Conservation (phyloP, 2,329 filamentous ascomycete species). For the Torrubiellomyces zombiae region DNA sequence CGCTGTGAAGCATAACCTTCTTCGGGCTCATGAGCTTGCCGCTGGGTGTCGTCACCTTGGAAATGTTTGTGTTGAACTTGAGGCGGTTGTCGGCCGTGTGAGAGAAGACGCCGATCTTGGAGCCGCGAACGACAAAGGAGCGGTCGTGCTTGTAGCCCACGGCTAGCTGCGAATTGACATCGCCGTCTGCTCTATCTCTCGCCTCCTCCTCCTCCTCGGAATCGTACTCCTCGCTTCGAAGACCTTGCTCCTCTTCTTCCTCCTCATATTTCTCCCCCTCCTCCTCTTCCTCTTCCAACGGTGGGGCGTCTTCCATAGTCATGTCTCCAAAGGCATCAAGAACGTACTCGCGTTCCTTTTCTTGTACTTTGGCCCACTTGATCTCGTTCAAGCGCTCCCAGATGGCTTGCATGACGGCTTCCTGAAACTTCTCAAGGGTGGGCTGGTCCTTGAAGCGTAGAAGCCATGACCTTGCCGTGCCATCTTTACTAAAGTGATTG, state of each 20-base stretch:
- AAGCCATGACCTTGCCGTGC: conserved; percentile 88
- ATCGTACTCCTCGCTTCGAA: conserved; percentile 53
- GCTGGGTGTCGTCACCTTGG: conserved; percentile 76
- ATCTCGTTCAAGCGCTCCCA: conserved; percentile 93
- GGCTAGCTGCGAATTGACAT: conserved; percentile 83
- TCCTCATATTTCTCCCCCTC: conserved; percentile 38
- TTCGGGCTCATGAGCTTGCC: conserved; percentile 84
- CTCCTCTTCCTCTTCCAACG: conserved; percentile 26
- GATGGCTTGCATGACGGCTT: conserved; percentile 83
- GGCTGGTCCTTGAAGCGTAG: conserved; percentile 76
- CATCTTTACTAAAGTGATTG: conserved; percentile 83
- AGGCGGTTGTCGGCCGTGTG: conserved; percentile 84
- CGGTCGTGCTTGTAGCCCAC: conserved; percentile 95
- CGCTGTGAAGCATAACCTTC: conserved; percentile 91
- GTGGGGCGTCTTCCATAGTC: conserved; percentile 62
- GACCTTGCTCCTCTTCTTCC: conserved; percentile 42
- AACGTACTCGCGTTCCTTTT: conserved; percentile 85
- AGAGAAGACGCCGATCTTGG: conserved; percentile 98
- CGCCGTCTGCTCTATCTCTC: conserved; percentile 56
- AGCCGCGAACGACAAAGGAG: conserved; percentile 90
- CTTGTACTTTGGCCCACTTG: conserved; percentile 88
- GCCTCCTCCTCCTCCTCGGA: conserved; percentile 52
- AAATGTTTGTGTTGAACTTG: conserved; percentile 94
- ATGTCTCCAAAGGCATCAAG: conserved; percentile 91
- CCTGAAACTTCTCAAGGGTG: conserved; percentile 72